Conservation (phyloP, 2,329 filamentous ascomycete species). For the Blastomyces parvus region DNA sequence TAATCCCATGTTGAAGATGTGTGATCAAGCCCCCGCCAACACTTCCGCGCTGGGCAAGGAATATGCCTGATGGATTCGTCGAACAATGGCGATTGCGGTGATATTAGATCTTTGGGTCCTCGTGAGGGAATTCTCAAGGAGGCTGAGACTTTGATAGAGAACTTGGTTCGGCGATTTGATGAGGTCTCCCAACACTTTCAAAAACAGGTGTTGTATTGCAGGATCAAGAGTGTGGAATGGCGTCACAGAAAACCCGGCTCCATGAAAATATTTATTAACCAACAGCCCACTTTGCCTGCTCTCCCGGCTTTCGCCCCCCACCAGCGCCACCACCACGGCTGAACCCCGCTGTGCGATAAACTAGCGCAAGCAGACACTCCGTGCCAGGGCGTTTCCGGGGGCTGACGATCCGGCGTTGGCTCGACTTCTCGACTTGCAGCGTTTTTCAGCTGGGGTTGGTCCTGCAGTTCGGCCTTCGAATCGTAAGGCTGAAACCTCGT, state of each 20-base stretch:
- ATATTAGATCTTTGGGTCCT: neutral
- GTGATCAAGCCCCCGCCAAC: neutral
- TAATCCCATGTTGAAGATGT: constrained; percentile 6
- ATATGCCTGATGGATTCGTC: neutral
- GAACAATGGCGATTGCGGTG: neutral
- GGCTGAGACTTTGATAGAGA: neutral
- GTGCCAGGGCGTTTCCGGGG: neutral
- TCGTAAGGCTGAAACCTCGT: neutral
- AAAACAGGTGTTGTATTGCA: neutral
- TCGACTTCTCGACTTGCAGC: neutral
- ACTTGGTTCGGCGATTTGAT: neutral
- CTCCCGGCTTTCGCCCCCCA: too few species aligned
- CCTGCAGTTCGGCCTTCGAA: neutral
- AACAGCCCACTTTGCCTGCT: neutral
- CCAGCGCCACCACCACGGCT: neutral
- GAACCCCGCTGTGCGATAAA: neutral
- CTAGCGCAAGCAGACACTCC: neutral
- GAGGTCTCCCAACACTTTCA: neutral
- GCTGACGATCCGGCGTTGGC: neutral
- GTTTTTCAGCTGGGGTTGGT: neutral
- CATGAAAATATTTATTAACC: neutral
- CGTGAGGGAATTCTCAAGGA: neutral
- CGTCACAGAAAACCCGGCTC: neutral
- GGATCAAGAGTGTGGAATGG: neutral
- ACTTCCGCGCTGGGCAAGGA: neutral